Evolutionary conservation across 306 rosid genomes (phyloP), one percentile per base, ranked within the genome.

Genomic region (Casuarina equisetifolia): DNA sequence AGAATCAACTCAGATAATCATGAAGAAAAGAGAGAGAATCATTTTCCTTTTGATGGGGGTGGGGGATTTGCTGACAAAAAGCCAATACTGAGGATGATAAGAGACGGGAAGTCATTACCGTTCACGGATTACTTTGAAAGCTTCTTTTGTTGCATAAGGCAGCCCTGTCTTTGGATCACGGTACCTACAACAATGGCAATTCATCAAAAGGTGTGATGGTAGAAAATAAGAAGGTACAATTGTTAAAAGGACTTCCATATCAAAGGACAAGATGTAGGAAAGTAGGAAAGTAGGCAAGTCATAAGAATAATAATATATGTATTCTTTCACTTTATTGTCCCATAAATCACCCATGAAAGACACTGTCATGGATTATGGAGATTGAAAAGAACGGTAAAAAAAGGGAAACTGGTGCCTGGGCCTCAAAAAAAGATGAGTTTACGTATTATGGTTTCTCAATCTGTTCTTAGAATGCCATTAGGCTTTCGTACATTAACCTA

Each of bases 131-230:
- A 85, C 74, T 84, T 92, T 85, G 78, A 90, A 95, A 77, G 97
- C 98, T 76, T 92, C 98, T 85, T 85, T 88, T 39, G 97, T 95
- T 52, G 98, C 97, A 38, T 95, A 95, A 57, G 97, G 97, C 74
- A 83, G 83, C 70, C 97, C 97, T 55, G 97, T 95, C 85, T 83
- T 90, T 36, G 97, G 98, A 85, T 95, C 98, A 57, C 93, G 93
- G 71, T 95, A 95, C 87, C 98, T 94, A 67, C 76, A 88, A 20
- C 76, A 79, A 51, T 42, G 55, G 72, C 57, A 71, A 83, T 45
- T 77, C 9, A 69, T 74, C 69, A 43, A 69, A 73, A 45, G 59
- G 36, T 38, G 49, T 3, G n/a, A 73, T 57, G 35, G 49, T 12
- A 51, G 57, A 68, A 39, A 36, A 32, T 54, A 74, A 49, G 20